Conservation (phyloP, 805 yeast genomes). For the Blastobotrys americana region DNA sequence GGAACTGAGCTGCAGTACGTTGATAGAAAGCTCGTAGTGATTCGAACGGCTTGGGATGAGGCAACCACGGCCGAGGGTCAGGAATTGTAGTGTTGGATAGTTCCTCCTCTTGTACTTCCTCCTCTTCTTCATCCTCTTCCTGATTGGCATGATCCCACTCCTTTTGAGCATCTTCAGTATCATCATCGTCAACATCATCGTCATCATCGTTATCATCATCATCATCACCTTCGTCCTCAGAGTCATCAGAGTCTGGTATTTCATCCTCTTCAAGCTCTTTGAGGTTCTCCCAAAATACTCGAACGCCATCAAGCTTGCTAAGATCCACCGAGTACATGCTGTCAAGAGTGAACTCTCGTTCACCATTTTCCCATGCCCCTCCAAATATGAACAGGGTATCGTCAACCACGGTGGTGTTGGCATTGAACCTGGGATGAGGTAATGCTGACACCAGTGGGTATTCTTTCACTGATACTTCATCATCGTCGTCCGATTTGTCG, state of each 20-base stretch:
- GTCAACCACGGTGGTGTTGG: constrained; percentile 76
- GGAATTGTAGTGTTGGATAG: constrained; percentile 66
- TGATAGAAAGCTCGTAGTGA: constrained; percentile 73
- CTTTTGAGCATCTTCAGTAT: constrained; percentile 36
- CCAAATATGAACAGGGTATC: constrained; percentile 81
- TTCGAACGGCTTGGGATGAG: constrained; percentile 95
- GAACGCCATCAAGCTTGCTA: constrained; percentile 80
- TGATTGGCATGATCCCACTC: constrained; percentile 37
- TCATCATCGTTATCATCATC: constrained; percentile 63
- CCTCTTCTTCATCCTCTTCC: constrained; percentile 58
- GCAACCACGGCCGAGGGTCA: constrained; percentile 93
- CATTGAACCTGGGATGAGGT: constrained; percentile 87
- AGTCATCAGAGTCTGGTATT: constrained; percentile 34
- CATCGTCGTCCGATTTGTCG: constrained; percentile 34
- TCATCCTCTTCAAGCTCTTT: constrained; percentile 44
- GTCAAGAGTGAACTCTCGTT: constrained; percentile 75
- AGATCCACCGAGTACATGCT: constrained; percentile 81
- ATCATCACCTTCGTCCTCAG: constrained; percentile 45
- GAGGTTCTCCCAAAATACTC: constrained; percentile 84
- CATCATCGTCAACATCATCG: constrained; percentile 64
- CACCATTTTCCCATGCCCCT: constrained; percentile 86
- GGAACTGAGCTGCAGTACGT: constrained; percentile 77
- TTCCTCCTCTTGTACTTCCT: constrained; percentile 55
- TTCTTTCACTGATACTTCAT: constrained; percentile 36
- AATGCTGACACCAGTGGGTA: constrained; percentile 52